A percentile compares a stretch with the other conserved stretches of the same genome.
phyloP scores from a whole-genome alignment of 2,329 filamentous ascomycete genomes.

The Pseudocercospora pini-densiflorae region DNA sequence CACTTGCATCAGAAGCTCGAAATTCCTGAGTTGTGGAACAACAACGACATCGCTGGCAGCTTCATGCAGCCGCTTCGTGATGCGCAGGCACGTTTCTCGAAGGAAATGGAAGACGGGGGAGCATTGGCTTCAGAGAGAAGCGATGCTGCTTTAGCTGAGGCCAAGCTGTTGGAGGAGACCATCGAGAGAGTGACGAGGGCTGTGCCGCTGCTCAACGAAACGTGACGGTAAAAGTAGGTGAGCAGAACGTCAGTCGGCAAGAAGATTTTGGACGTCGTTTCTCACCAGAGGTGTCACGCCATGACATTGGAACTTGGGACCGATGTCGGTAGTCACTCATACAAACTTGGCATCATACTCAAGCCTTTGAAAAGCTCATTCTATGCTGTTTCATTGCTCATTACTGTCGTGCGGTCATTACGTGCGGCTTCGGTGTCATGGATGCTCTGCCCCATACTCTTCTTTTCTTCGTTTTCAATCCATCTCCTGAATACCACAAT shows the following conservation, averaged over 20 bases:
- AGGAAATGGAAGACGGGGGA: conserved; percentile 42
- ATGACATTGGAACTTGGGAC: background rate
- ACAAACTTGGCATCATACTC: background rate
- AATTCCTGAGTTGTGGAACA: conserved; percentile 49
- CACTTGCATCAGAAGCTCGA: conserved; percentile 53
- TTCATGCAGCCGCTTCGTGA: conserved; percentile 51
- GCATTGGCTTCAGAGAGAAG: conserved; percentile 44
- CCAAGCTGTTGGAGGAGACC: conserved; percentile 39
- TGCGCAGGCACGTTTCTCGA: conserved; percentile 42
- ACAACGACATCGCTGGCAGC: conserved; percentile 46
- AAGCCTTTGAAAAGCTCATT: background rate
- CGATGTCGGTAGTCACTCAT: background rate
- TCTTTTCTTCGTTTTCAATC: conserved; percentile 59
- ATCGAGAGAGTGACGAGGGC: conserved; percentile 38
- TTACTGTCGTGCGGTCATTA: background rate
- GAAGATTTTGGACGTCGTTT: background rate
- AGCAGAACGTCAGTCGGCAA: background rate
- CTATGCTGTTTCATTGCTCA: background rate
- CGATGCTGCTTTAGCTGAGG: conserved; percentile 41
- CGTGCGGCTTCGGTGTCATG: background rate
- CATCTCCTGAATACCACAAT: conserved; percentile 49
- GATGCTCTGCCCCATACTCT: conserved; percentile 40
- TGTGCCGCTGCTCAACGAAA: conserved; percentile 36
- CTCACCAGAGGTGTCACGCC: background rate
- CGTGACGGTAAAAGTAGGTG: background rate